phyloP scores from a whole-genome alignment of 768 basidiomycete species.

The Tricholomella constricta region DNA sequence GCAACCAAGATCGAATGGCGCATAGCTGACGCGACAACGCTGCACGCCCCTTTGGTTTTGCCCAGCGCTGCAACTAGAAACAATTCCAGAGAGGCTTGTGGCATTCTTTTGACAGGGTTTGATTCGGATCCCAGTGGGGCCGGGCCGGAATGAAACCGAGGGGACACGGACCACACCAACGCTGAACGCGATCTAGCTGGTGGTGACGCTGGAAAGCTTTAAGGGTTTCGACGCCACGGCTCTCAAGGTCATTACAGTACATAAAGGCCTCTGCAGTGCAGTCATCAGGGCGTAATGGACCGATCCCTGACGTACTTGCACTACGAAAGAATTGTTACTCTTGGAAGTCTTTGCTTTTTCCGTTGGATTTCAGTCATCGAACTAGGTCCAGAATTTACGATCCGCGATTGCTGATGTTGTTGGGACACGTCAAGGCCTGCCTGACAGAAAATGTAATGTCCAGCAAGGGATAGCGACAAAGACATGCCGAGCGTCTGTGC shows the following conservation, averaged over 20 bases:
- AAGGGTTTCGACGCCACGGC: too few species aligned
- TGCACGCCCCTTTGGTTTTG: too few species aligned
- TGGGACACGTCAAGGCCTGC: not conserved
- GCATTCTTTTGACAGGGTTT: conserved; percentile 10
- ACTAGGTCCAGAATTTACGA: not conserved
- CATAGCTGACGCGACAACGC: too few species aligned
- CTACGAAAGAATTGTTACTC: not conserved
- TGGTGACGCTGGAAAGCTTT: not conserved
- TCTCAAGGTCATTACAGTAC: too few species aligned
- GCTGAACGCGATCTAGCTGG: not conserved
- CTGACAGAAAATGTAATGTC: not conserved
- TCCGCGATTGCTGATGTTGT: not conserved
- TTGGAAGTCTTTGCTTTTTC: not conserved
- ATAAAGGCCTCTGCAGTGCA: not conserved
- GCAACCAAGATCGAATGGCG: too few species aligned
- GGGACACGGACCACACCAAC: not conserved
- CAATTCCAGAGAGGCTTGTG: not conserved
- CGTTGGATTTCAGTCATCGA: not conserved
- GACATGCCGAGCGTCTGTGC: not conserved
- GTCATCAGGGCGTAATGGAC: not conserved
- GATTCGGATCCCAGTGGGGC: conserved; percentile 9
- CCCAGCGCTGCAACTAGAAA: too few species aligned
- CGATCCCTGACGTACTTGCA: not conserved
- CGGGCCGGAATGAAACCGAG: conserved; percentile 12
- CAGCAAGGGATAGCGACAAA: not conserved